phyloP scores from a whole-genome alignment of 352 stramenopile genomes.

The Phytophthora pistaciae region DNA sequence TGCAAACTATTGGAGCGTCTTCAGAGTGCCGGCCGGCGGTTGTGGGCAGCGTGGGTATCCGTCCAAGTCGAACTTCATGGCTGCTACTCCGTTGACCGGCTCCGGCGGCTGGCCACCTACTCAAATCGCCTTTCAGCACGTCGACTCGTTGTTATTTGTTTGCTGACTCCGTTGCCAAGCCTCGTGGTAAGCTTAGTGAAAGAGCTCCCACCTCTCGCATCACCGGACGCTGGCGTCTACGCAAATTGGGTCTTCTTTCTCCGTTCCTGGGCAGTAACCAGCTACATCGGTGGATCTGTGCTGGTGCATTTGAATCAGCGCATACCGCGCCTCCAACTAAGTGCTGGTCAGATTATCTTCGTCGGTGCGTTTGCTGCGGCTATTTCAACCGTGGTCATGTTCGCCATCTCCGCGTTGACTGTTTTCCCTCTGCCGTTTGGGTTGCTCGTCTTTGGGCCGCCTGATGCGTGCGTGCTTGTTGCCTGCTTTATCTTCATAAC shows the following conservation, averaged over 20 bases:
- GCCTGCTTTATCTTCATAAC: constrained; percentile 13
- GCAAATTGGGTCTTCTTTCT: constrained; percentile 16
- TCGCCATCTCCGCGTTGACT: constrained; percentile 7
- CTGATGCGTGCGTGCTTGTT: constrained; percentile 3
- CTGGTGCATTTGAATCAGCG: constrained; percentile 12
- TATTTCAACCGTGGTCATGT: constrained; percentile 6
- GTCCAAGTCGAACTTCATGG: constrained; percentile 36
- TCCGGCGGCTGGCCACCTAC: constrained; percentile 18
- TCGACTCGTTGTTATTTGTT: constrained; percentile 11
- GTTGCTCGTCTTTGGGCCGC: constrained; percentile 3
- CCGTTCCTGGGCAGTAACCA: constrained; percentile 11
- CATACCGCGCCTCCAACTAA: constrained; percentile 10
- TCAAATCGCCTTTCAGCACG: not conserved
- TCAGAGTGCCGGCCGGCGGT: not conserved
- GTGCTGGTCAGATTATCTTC: constrained; percentile 1
- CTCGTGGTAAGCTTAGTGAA: constrained; percentile 19
- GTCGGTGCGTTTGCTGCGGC: constrained; percentile 1
- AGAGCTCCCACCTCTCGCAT: constrained; percentile 5
- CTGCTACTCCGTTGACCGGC: constrained; percentile 29
- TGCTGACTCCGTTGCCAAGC: constrained; percentile 19
- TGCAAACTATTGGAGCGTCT: not conserved
- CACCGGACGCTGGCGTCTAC: constrained; percentile 13
- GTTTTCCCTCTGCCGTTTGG: constrained; percentile 16
- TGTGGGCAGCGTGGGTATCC: constrained; percentile 7
- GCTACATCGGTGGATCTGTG: constrained; percentile 10